Percentiles rank a stretch among this genome's conserved stretches.
phyloP scores from a whole-genome alignment of 1,139 yeast genomes.

The Blastobotrys buckinghamii region DNA sequence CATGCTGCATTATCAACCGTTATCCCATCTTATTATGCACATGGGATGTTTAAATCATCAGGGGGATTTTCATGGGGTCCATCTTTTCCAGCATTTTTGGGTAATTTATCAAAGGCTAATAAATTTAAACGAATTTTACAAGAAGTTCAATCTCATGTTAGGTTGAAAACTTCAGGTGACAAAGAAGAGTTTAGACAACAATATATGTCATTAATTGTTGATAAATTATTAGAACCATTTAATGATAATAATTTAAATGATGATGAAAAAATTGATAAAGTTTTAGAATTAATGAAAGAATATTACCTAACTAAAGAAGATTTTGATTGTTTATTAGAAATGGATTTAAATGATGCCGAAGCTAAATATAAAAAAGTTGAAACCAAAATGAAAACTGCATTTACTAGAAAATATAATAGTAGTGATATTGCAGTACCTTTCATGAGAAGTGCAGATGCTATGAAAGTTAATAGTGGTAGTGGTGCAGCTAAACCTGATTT shows the following conservation, averaged over 20 bases:
- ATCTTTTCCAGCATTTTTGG: constrained; percentile 82
- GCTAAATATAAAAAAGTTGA: constrained; percentile 48
- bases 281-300: constrained; percentile 67
- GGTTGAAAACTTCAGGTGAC: constrained; percentile 73
- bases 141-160: constrained; percentile 82
- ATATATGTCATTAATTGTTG: constrained; percentile 61
- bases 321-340: constrained; percentile 81
- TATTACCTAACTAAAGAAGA: constrained; percentile 86
- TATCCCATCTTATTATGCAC: constrained; percentile 67
- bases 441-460: constrained; percentile 54
- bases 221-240: constrained; percentile 53
- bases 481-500: constrained; percentile 43
- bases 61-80: constrained; percentile 46
- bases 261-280: constrained; percentile 60
- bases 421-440: constrained; percentile 80
- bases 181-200: constrained; percentile 70
- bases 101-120: constrained; percentile 80
- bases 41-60: constrained; percentile 47
- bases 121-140: constrained; percentile 76
- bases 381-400: constrained; percentile 70
- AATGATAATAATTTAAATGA: constrained; percentile 38
- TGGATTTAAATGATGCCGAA: constrained; percentile 58
- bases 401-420: constrained; percentile 78
- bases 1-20: constrained; percentile 89
- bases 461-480: constrained; percentile 30